Evolutionary conservation across 306 rosid genomes (phyloP).

Genomic region (Glycyrrhiza uralensis): DNA sequence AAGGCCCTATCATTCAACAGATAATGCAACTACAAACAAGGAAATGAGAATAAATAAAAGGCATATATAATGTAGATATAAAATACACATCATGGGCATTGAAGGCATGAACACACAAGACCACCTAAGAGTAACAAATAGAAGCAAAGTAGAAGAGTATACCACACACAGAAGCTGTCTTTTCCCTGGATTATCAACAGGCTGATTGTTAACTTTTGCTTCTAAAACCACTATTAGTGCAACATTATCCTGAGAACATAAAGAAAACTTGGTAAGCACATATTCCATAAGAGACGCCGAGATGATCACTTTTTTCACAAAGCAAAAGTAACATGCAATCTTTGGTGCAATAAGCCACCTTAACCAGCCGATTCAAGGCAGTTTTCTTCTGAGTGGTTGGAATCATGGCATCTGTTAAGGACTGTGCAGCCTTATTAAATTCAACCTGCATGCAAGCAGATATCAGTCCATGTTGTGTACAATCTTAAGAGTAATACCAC

Average conservation of each 20-base stretch:
- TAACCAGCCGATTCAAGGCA: constrained; percentile 84
- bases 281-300: neutral
- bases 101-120: neutral
- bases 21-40: neutral
- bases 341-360: constrained; percentile 44
- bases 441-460: constrained; percentile 75
- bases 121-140: neutral
- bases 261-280: constrained; percentile 27
- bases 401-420: constrained; percentile 88
- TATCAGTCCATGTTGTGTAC: neutral
- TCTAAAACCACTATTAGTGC: constrained; percentile 95
- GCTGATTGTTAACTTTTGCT: constrained; percentile 87
- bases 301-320: neutral
- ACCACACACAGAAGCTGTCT: constrained; percentile 99
- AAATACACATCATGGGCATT: neutral
- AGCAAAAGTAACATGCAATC: neutral
- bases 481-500: neutral
- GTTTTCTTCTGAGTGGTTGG: constrained; percentile 85
- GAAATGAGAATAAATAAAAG: neutral
- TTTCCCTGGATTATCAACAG: constrained; percentile 84
- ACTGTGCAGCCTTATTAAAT: constrained; percentile 97
- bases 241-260: constrained; percentile 79
- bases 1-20: neutral
- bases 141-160: constrained; percentile 27
- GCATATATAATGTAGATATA: neutral